phyloP scores from a whole-genome alignment of 1,284 basidiomycete genomes.

The Porogramme epimiltina region DNA sequence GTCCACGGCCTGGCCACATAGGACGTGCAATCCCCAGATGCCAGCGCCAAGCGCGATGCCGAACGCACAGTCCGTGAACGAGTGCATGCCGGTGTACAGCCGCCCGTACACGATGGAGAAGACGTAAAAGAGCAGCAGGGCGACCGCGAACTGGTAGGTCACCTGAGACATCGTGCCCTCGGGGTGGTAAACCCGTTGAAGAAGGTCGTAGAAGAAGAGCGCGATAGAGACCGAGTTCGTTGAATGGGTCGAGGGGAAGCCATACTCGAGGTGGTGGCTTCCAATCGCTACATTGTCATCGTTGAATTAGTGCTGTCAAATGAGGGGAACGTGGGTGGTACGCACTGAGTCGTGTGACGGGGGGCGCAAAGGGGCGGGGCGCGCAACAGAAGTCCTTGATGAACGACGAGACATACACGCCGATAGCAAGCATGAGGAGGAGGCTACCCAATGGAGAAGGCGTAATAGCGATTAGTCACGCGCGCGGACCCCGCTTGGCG shows the following conservation, averaged over 20 bases:
- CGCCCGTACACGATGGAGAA: slow-evolving; percentile 87
- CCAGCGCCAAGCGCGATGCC: slow-evolving; percentile 68
- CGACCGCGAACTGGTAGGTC: slow-evolving; percentile 45
- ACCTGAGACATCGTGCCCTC: slow-evolving; percentile 41
- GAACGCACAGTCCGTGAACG: slow-evolving; percentile 73
- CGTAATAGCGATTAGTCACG: neutral
- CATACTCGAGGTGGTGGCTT: slow-evolving; percentile 86
- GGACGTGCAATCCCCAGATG: slow-evolving; percentile 63
- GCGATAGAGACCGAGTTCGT: slow-evolving; percentile 91
- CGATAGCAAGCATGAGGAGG: slow-evolving; percentile 74
- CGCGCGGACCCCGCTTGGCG: neutral
- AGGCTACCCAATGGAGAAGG: too few relatives aligned
- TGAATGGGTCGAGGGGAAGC: slow-evolving; percentile 96
- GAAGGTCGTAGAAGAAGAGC: slow-evolving; percentile 67
- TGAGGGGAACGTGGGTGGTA: slow-evolving; percentile 18
- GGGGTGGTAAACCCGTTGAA: slow-evolving; percentile 47
- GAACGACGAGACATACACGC: slow-evolving; percentile 85
- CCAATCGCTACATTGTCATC: slow-evolving; percentile 66
- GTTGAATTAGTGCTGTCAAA: too few relatives aligned
- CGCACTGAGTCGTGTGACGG: slow-evolving; percentile 84
- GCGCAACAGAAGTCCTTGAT: slow-evolving; percentile 91
- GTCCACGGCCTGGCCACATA: slow-evolving; percentile 42
- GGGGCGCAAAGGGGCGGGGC: slow-evolving; percentile 89
- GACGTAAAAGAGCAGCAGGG: slow-evolving; percentile 61
- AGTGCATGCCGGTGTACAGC: slow-evolving; percentile 92